Evolutionary conservation across 176 grass and related monocot genomes (phyloP).

Genomic region (Microstegium vimineum): DNA sequence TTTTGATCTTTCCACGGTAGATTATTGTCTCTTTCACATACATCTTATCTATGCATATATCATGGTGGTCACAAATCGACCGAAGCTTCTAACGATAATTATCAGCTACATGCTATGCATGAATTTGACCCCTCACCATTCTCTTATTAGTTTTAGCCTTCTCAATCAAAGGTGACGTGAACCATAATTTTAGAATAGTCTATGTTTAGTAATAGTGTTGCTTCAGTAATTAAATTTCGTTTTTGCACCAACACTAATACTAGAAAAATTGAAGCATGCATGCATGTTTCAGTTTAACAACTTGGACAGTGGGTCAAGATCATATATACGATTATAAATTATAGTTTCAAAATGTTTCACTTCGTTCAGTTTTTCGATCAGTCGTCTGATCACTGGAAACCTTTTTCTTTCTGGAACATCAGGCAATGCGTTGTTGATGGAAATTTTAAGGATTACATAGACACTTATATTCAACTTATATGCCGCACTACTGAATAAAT

Average conservation of each 20-base stretch:
- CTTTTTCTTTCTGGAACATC: background rate
- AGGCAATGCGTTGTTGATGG: background rate
- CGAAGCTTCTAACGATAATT: slow-evolving; percentile 13
- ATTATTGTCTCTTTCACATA: background rate
- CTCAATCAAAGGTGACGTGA: slow-evolving; percentile 4
- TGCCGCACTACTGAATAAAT: background rate
- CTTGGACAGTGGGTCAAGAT: too few relatives aligned
- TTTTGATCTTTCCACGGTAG: background rate
- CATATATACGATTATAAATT: background rate
- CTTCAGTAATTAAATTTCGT: background rate
- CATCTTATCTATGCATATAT: background rate
- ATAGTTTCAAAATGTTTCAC: background rate
- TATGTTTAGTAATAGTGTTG: background rate
- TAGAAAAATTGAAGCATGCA: background rate
- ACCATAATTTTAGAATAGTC: background rate
- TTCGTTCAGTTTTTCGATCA: background rate
- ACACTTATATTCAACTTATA: background rate
- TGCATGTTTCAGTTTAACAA: background rate
- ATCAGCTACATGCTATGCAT: background rate
- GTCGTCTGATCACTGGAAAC: too few relatives aligned
- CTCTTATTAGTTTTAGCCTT: background rate
- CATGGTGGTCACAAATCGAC: background rate
- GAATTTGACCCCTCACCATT: background rate
- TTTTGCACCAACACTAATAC: background rate
- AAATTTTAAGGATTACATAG: background rate